Evolutionary conservation across 441 rosid species (phyloP), one percentile per base, ranked within the genome.

Genomic region (Eruca vesicaria): DNA sequence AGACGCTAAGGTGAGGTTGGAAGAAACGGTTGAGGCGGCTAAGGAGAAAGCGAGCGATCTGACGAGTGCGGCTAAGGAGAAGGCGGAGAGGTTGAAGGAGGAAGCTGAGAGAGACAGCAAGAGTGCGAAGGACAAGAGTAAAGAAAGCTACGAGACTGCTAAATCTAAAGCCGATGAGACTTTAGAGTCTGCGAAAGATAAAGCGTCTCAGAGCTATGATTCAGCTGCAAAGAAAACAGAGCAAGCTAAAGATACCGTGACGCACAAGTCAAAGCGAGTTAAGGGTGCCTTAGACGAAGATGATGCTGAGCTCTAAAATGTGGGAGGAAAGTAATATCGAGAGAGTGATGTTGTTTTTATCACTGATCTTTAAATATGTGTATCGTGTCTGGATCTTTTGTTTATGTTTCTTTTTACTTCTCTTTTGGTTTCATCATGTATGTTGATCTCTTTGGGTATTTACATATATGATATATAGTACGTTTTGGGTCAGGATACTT

Each of bases 111-210:
- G 72, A 71, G 63, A 69, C 7, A 75, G 72, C 23, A 45, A 62
- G 43, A 26, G n/a, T 35, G 76, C 72, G 3, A 70, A 50, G 62
- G 76, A 75, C 68, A 71, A 45, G 64, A 72, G 63, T 15, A 45
- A 36, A 12, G 76, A 66, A 38, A 76, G 68, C 53, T 74, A 66
- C 16, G 77, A 82, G 19, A 61, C 70, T 33, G 83, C 81, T 2
- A 85, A 83, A 63, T 75, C 75, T 7, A 84, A 78, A 72, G 79
- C 82, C 0, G 82, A 16, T 7, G 87, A 82, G 69, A 77, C 80
- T 0, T 6, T 78, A 1, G 83, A 80, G 32, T 62, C 78, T 1
- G 79, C 83, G 0, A 80, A 78, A 77, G 81, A 85, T 12, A 77
- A 59, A 61, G 80, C 80, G 11, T 66, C 80, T 10, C 48, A 71